Evolutionary conservation across 768 basidiomycete genomes (phyloP), one percentile per base, ranked within the genome.

Genomic region (Phylloporus scabripes): DNA sequence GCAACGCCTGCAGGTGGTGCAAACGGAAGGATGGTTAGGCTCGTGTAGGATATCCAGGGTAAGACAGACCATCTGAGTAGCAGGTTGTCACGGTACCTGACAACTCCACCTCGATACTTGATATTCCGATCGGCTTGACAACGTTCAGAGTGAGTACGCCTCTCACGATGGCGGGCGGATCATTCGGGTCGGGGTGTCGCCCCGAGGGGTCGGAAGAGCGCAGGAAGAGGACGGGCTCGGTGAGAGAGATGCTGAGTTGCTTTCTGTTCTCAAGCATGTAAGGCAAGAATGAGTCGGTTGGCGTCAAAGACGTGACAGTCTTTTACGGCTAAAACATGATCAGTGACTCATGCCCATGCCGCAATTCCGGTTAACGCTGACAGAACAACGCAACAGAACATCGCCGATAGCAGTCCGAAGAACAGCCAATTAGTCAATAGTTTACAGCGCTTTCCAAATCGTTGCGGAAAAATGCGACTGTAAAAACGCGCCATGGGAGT

Each of bases 31-130:
- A 32, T 11, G 40, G 3, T 45, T 24, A 38, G 49, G 12, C 23
- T 32, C n/a, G n/a, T 26, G 38, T 9, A n/a, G 26, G n/a, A 17
- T 49, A 49, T 31, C 29, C 23, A 31, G 18, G 32, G 42, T 62
- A 6, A 46, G 9, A 66, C 79, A 42, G 47, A 92, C 95, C 91
- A 76, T 97, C 95, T 11, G 88, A 85, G 85, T 87, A 92, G 38
- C 82, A 77, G 6, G 83, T 82, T 14, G 76, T 68, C 14, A 81
- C 72, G 48, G 76, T 81, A 4, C 88, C 94, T 26, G 80, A 72
- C 24, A 98, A 69, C 61, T 86, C 83, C 37, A 94, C 75, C 45
- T 86, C 84, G 45, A 99, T 93, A 55, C 80, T 88, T 33, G 87
- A 84, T 53, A 99, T 87, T 57, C 79, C 82, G 46, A 82, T 92